Base-by-base conservation (phyloP, 768 basidiomycete genomes). In the Chalciporus sphaerocephalus region DNA sequence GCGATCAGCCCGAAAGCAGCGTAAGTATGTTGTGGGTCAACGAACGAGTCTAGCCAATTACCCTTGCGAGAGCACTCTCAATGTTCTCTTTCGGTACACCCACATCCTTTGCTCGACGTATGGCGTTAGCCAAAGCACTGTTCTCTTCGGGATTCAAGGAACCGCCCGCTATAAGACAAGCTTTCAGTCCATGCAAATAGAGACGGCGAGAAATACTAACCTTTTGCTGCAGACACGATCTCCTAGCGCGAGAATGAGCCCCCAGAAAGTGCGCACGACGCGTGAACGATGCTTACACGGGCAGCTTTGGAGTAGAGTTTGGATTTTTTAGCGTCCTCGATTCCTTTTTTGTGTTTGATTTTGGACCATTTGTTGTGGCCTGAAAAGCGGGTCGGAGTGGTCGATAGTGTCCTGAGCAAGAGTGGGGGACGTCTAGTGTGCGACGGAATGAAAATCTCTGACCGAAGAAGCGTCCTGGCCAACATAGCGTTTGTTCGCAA, bases 41-140 rank as follows among this genome's bases (percentile, higher is more conserved):
- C 9, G 23, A 21, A 34, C 35, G 17, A 18, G 35, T 30, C 36
- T 28, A 9, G 13, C 15, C 1, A 47, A 59, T 18, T 52, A 80
- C 85, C 67, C 73, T 78, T 35, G 71, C 73, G 38, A 86, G 64
- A 0, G 83, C 78, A 21, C 72, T 79, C 47, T 80, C 80, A 5
- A 87, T 77, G 61, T 84, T 86, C 36, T 83, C 81, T 52, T 76
- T 85, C 11, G 85, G 85, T 9, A 86, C 76, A 24, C 81, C 79
- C 40, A 69, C 65, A 0, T 78, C 72, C 59, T 72, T 81, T 0
- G 75, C 78, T 28, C 76, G 68, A 53, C 75, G 80, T n/a, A 87
- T 55, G 5, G 72, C 76, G 5, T 69, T 59, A 2, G 79, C 77
- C 37, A 87, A 66, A 3, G 75, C 69, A 7, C 69, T 30, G 56